phyloP scores from a whole-genome alignment of 2,329 filamentous ascomycete species.

The Colletotrichum sojae region DNA sequence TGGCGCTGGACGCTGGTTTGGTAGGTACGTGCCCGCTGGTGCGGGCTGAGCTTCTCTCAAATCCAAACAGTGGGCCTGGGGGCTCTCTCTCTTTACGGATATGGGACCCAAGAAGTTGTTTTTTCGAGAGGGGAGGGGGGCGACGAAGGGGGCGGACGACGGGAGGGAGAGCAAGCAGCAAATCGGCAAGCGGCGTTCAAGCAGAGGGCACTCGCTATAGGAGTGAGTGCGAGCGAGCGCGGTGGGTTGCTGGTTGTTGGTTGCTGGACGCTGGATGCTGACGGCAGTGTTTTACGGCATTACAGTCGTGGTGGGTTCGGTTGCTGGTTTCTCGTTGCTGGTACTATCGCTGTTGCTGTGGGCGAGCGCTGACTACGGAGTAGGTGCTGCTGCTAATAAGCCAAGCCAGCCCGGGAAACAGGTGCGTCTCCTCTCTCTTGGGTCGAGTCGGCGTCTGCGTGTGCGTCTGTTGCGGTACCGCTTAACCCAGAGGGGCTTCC shows the following conservation, averaged over 20 bases:
- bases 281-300: background rate
- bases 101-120: constrained; percentile 2
- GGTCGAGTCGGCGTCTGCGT: constrained; percentile 16
- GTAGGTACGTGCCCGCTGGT: constrained; percentile 35
- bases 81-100: background rate
- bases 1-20: constrained; percentile 30
- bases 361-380: too few species aligned
- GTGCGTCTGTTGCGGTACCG: constrained; percentile 33
- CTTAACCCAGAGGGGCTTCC: constrained; percentile 24
- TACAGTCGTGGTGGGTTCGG: background rate
- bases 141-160: constrained; percentile 6
- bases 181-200: background rate
- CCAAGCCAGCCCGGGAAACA: too few species aligned
- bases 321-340: constrained; percentile 1
- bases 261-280: too few species aligned
- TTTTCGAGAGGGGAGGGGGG: constrained; percentile 21
- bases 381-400: too few species aligned
- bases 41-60: constrained; percentile 27
- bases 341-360: too few species aligned
- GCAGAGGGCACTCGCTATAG: too few species aligned
- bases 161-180: background rate
- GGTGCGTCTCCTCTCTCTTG: constrained; percentile 17
- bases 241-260: too few species aligned
- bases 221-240: too few species aligned
- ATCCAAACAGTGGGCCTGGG: constrained; percentile 33